These are phyloP conservation scores for Podaxis pistillaris DNA, from an alignment of 768 basidiomycete species.

Conservation along the genomic window DNA sequence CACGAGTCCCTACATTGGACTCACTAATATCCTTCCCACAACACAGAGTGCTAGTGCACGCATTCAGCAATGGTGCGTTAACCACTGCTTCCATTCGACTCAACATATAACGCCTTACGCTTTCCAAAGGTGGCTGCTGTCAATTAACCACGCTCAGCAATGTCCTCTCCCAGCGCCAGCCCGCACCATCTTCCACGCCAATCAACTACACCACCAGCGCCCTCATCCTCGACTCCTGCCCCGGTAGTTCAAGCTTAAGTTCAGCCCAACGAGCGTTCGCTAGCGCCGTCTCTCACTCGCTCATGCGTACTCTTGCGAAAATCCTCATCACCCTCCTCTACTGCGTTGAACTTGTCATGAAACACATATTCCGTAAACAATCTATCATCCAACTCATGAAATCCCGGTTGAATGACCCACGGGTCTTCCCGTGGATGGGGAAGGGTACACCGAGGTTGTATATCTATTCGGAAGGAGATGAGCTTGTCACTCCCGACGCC, in stretches of 20 bases:
- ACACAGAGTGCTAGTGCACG: slow-evolving; percentile 41
- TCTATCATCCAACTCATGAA: slow-evolving; percentile 27
- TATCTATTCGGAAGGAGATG: slow-evolving; percentile 42
- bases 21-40: slow-evolving; percentile 9
- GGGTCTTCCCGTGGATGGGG: slow-evolving; percentile 39
- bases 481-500: slow-evolving; percentile 34
- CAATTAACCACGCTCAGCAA: slow-evolving; percentile 35
- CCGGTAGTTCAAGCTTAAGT: slow-evolving; percentile 31
- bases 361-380: slow-evolving; percentile 22
- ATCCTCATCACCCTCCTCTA: slow-evolving; percentile 29
- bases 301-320: slow-evolving; percentile 24
- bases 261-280: slow-evolving; percentile 31
- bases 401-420: slow-evolving; percentile 23
- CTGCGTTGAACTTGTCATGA: slow-evolving; percentile 19
- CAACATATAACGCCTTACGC: neutral
- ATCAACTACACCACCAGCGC: slow-evolving; percentile 25
- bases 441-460: slow-evolving; percentile 41
- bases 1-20: slow-evolving; percentile 4
- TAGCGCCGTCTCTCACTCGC: slow-evolving; percentile 27
- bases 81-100: neutral
- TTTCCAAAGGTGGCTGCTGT: slow-evolving; percentile 36
- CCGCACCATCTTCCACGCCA: slow-evolving; percentile 8
- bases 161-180: slow-evolving; percentile 25
- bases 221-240: slow-evolving; percentile 46
- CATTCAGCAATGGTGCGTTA: slow-evolving; percentile 46